These are phyloP conservation scores for Saksenaea oblongispora DNA, from an alignment of 371 early-diverging fungal species.

Conservation along the genomic window DNA sequence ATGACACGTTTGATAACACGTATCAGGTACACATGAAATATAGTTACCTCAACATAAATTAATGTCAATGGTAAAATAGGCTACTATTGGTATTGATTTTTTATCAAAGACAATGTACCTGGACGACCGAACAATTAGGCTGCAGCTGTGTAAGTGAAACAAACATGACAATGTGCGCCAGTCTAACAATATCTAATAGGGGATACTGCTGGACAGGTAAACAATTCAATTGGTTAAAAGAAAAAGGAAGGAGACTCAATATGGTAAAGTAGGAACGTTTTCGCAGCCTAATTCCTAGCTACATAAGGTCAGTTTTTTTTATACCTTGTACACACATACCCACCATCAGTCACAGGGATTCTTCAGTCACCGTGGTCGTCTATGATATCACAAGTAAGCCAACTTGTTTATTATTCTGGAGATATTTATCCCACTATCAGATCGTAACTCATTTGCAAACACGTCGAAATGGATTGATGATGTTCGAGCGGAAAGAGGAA, in stretches of 20 bases:
- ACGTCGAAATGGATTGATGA: constrained; percentile 97
- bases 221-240: not conserved
- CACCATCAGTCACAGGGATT: constrained; percentile 69
- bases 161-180: not conserved
- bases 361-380: constrained; percentile 97
- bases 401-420: not conserved
- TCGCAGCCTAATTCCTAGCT: constrained; percentile 96
- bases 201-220: constrained; percentile 99
- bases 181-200: constrained; percentile 34
- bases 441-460: constrained; percentile 86
- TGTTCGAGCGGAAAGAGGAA: constrained; percentile 94
- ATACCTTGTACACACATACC: not conserved
- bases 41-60: not conserved
- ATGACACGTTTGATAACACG: constrained; percentile 97
- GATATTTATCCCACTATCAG: constrained; percentile 26
- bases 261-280: constrained; percentile 79
- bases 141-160: constrained; percentile 82
- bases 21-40: constrained; percentile 72
- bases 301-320: constrained; percentile 58
- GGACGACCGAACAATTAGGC: constrained; percentile 94
- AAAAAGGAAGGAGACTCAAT: constrained; percentile 7
- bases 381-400: constrained; percentile 92
- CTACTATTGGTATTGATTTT: constrained; percentile 99
- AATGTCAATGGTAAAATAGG: constrained; percentile 49
- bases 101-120: constrained; percentile 98